Percentiles rank a stretch among this genome's conserved stretches.
Conservation (phyloP, 202 grass and related monocot genomes). For the Hordeum pubiflorum region DNA sequence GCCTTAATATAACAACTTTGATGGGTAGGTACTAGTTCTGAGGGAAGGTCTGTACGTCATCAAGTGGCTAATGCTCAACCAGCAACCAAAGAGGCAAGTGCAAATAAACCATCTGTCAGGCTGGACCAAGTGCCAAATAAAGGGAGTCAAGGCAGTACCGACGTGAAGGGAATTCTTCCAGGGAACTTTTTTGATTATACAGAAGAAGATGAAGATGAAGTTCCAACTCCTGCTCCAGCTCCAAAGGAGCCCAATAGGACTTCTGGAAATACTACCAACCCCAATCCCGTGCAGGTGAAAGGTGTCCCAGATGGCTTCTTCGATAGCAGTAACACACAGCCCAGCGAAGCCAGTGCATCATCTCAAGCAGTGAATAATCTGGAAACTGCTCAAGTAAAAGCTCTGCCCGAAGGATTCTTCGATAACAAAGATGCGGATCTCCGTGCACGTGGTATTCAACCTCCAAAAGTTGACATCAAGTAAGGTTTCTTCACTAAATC, state of each 20-base stretch:
- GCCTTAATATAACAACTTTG: slow-evolving; percentile 8
- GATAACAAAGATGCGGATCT: slow-evolving; percentile 99
- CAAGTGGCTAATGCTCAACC: slow-evolving; percentile 31
- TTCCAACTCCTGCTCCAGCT: slow-evolving; percentile 13
- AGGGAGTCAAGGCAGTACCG: slow-evolving; percentile 1
- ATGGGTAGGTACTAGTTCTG: slow-evolving; percentile 42
- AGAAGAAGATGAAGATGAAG: slow-evolving; percentile 34
- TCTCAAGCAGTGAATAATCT: slow-evolving; percentile 18
- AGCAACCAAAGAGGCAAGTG: slow-evolving; percentile 23
- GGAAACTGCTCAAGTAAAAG: slow-evolving; percentile 53
- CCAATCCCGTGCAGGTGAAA: slow-evolving; percentile 34
- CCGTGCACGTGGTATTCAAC: slow-evolving; percentile 85
- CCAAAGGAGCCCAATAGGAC: slow-evolving; percentile 26
- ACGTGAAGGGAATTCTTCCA: slow-evolving; percentile 41
- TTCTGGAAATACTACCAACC: slow-evolving; percentile 17
- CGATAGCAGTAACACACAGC: slow-evolving; percentile 38
- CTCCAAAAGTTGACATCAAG: slow-evolving; percentile 84
- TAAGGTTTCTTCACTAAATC: slow-evolving; percentile 33
- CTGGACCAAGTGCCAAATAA: slow-evolving; percentile 30
- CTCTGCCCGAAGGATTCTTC: slow-evolving; percentile 96
- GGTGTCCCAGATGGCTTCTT: slow-evolving; percentile 65
- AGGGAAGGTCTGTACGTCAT: slow-evolving; percentile 33
- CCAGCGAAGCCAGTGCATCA: slow-evolving; percentile 19
- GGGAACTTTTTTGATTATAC: slow-evolving; percentile 47
- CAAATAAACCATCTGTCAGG: slow-evolving; percentile 26